Conservation (phyloP, 352 stramenopile species). For the Phytophthora constricta region DNA sequence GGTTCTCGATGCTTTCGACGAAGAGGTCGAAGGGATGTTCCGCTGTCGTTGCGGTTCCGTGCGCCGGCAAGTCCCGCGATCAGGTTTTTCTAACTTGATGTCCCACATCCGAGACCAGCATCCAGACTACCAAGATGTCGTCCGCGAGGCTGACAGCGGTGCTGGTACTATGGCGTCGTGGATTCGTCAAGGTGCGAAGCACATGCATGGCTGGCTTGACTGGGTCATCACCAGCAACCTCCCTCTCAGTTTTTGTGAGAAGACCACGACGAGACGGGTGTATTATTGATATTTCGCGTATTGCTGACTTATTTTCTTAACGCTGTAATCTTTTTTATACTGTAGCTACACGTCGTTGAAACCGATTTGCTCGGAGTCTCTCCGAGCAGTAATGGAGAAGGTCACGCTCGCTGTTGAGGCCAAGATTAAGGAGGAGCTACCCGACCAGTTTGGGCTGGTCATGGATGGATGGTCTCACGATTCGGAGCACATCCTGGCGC, state of each 20-base stretch:
- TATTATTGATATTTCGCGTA: no score
- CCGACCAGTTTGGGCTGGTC: constrained; percentile 6
- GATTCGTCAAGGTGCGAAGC: neutral
- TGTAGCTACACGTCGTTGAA: constrained; percentile 2
- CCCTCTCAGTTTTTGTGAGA: constrained; percentile 1
- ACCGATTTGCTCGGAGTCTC: neutral
- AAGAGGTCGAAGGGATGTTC: no score
- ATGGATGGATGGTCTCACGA: constrained; percentile 8
- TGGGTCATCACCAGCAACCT: constrained; percentile 10
- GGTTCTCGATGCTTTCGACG: no score
- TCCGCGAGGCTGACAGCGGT: neutral
- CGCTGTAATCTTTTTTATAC: neutral
- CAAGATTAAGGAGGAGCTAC: constrained; percentile 6
- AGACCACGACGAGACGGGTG: neutral
- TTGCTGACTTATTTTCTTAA: neutral
- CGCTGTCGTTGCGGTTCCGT: no score
- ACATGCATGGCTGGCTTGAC: constrained; percentile 7
- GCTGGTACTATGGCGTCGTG: neutral
- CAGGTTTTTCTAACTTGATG: no score
- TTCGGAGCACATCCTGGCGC: constrained; percentile 5
- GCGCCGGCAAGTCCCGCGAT: no score
- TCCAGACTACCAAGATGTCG: neutral
- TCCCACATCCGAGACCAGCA: neutral
- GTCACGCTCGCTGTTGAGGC: neutral
- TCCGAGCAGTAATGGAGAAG: neutral